phyloP scores from a whole-genome alignment of 805 yeast species.

The Zygosaccharomyces rouxii region DNA sequence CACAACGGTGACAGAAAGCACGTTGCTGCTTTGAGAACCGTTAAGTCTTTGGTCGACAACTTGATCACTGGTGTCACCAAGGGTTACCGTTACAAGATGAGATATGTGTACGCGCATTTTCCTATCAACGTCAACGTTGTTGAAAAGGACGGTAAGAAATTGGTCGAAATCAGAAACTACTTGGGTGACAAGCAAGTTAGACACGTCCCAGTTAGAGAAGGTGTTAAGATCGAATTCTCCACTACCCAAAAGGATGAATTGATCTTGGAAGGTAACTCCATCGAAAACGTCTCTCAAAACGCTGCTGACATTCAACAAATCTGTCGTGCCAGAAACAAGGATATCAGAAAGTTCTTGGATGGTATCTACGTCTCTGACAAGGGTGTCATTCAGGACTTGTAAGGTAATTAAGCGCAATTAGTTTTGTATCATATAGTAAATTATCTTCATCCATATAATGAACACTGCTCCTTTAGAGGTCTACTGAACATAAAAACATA shows the following conservation, averaged over 20 bases:
- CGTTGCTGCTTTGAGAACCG: constrained; percentile 99
- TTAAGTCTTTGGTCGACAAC: constrained; percentile 90
- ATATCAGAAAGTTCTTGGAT: constrained; percentile 99
- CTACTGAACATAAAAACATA: background rate
- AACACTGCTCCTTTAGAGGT: constrained; percentile 3
- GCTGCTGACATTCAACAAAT: constrained; percentile 67
- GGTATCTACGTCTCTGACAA: constrained; percentile 99
- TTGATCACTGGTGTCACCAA: constrained; percentile 97
- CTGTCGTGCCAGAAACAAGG: constrained; percentile 99
- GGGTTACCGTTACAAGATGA: constrained; percentile 99
- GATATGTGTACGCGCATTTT: constrained; percentile 99
- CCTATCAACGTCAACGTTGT: constrained; percentile 96
- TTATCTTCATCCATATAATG: constrained; percentile 6
- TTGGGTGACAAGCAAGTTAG: constrained; percentile 99
- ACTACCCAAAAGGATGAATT: constrained; percentile 91
- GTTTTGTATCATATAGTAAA: constrained; percentile 1
- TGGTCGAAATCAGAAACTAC: constrained; percentile 97
- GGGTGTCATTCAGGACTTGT: constrained; percentile 67
- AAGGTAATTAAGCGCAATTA: constrained; percentile 4
- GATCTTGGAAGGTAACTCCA: constrained; percentile 63
- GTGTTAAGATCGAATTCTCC: constrained; percentile 82
- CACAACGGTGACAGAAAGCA: constrained; percentile 99
- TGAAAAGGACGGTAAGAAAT: constrained; percentile 67
- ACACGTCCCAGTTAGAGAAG: constrained; percentile 78
- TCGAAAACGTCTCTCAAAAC: constrained; percentile 18